Conservation (phyloP, 148 eudicot genomes). For the Euryodendron excelsum region DNA sequence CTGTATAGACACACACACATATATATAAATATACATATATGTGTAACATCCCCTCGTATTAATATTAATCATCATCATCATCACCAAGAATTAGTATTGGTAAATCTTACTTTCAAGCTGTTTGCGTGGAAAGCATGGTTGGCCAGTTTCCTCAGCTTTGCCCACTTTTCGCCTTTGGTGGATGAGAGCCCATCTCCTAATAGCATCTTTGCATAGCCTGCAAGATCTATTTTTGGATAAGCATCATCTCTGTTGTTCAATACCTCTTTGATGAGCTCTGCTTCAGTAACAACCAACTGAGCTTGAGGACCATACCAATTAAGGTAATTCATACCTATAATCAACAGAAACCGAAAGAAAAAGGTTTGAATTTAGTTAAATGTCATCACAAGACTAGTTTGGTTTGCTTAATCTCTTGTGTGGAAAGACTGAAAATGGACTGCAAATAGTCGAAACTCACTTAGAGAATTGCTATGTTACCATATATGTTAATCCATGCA, state of each 20-base stretch:
- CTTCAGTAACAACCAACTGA: constrained; percentile 23
- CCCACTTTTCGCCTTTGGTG: constrained; percentile 31
- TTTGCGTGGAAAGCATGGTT: constrained; percentile 29
- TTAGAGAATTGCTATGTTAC: not conserved
- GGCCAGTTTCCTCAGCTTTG: constrained; percentile 23
- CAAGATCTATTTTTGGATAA: constrained; percentile 14
- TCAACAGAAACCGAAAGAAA: not conserved
- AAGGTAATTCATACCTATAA: constrained; percentile 21
- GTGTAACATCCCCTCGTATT: too few relatives aligned
- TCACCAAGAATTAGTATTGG: not conserved
- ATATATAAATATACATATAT: not conserved
- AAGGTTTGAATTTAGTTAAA: not conserved
- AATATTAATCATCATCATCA: not conserved
- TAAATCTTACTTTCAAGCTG: constrained; percentile 20
- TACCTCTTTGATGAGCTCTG: constrained; percentile 26
- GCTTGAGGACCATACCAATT: constrained; percentile 24
- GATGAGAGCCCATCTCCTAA: constrained; percentile 26
- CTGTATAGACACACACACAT: not conserved
- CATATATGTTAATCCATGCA: constrained; percentile 15
- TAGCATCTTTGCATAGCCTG: constrained; percentile 15
- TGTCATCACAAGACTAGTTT: not conserved
- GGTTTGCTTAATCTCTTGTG: not conserved
- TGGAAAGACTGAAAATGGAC: not conserved
- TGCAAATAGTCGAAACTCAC: not conserved
- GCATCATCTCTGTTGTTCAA: constrained; percentile 12